Evolutionary conservation across 495 filamentous ascomycete species (phyloP), one percentile per base, ranked within the genome.

Genomic region (Astrocystis sublimbata): DNA sequence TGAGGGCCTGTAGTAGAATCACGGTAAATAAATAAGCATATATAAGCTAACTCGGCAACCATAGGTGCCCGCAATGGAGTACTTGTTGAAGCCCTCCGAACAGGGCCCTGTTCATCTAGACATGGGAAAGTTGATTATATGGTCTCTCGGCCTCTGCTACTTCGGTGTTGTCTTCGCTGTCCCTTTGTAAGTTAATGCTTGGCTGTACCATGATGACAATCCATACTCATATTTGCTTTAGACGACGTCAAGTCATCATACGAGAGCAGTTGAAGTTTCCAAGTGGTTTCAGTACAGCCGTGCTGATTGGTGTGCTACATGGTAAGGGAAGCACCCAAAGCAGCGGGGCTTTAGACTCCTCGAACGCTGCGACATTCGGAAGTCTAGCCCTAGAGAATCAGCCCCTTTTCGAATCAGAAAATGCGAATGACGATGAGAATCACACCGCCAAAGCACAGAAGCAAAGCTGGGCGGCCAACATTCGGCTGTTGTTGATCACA

Each of bases 81-180:
- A 87, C 63, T 75, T 99, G 58, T 68, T 99, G 56, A 87, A 79
- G 52, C 78, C 85, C 3, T 85, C 87, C 10, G 93, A 96, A 71
- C 85, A 85, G 49, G 92, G 92, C 0, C 90, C 92, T 4, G 68
- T 98, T 23, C 75, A 80, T 52, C 70, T 98, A 6, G 82, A 85
- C 17, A 81, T 90, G 65, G 83, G 86, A 75, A 91, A 92, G 68
- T 69, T 97, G 58, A 87, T 94, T 17, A 71, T 97, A 1, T 98
- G 96, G 94, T 87, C 89, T 41, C 68, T 98, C 60, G 94, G 94
- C 1, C 83, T 98, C 36, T 96, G 91, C 65, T 90, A 97, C 63
- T 99, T 98, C 68, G 94, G 94, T 0, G 94, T 97, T 0, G 89
- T 98, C 3, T 97, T 98, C 78, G 94, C 92, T 0, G 94, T 98